A percentile compares a stretch with the other conserved stretches of the same genome.
These are phyloP conservation scores for Copromyces sp. DNA, from an alignment of 495 filamentous ascomycete species.

Conservation along the genomic window DNA sequence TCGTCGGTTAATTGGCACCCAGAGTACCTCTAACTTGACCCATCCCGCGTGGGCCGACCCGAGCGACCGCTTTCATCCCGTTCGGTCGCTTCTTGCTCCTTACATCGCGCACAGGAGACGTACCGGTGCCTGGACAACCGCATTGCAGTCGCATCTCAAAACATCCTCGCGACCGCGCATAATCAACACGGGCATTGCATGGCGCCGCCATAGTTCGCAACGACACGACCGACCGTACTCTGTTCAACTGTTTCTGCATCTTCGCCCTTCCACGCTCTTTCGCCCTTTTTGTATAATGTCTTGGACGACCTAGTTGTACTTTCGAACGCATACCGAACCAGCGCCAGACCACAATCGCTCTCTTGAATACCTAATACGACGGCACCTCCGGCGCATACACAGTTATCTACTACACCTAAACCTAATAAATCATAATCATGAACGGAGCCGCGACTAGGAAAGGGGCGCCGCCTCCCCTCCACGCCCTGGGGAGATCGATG, in stretches of 20 bases:
- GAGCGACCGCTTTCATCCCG: not conserved
- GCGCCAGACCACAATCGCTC: not conserved
- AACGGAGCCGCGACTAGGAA: constrained; percentile 12
- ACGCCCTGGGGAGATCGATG: not conserved
- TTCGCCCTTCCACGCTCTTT: not conserved
- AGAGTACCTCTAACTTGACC: not conserved
- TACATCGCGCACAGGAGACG: not conserved
- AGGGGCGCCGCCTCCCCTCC: constrained; percentile 2
- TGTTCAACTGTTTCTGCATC: not conserved
- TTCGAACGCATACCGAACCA: not conserved
- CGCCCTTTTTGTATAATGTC: constrained; percentile 14
- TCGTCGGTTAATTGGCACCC: not conserved
- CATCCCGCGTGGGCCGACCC: not conserved
- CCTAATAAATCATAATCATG: constrained; percentile 1
- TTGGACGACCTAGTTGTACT: constrained; percentile 9
- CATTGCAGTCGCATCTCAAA: not conserved
- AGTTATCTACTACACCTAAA: not conserved
- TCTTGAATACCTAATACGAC: constrained; percentile 1
- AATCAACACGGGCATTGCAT: not conserved
- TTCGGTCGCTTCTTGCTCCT: not conserved
- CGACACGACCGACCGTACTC: not conserved
- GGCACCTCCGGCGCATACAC: not conserved
- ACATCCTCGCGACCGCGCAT: not conserved
- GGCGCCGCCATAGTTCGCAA: not conserved
- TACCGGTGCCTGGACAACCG: not conserved